Percentiles rank a stretch among this genome's conserved stretches.
These are phyloP conservation scores for Kluyveromyces starmeri DNA, from an alignment of 805 yeast genomes.

Conservation along the genomic window DNA sequence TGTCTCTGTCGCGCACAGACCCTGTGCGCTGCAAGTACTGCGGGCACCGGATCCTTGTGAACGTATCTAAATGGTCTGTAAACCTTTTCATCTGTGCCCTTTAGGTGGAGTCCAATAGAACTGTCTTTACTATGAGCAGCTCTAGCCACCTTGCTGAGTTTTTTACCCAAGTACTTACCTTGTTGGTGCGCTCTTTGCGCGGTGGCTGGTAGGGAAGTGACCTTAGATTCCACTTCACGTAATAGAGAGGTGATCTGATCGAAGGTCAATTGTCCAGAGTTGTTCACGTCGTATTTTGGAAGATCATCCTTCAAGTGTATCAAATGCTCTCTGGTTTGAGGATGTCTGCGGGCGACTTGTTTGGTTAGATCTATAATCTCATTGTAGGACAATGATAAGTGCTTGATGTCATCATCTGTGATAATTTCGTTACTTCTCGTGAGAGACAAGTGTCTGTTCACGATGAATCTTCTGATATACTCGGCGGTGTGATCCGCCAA, in stretches of 20 bases:
- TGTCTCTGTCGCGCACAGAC: too few relatives aligned
- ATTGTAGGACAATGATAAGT: constrained; percentile 36
- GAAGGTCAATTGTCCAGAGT: constrained; percentile 43
- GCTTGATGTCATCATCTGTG: constrained; percentile 44
- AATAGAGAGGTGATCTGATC: constrained; percentile 43
- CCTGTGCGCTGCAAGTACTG: too few relatives aligned
- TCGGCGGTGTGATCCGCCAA: constrained; percentile 47
- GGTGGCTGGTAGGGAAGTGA: constrained; percentile 63
- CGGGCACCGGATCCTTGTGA: too few relatives aligned
- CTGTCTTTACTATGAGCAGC: constrained; percentile 39
- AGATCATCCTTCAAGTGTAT: constrained; percentile 41
- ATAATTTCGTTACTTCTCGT: constrained; percentile 29
- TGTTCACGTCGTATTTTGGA: constrained; percentile 41
- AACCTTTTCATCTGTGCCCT: constrained; percentile 35
- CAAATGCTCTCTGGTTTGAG: constrained; percentile 50
- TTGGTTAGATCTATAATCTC: constrained; percentile 42
- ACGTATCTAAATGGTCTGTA: constrained; percentile 52
- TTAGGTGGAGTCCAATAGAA: constrained; percentile 31
- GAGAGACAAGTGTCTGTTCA: constrained; percentile 34
- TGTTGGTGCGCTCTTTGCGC: constrained; percentile 70
- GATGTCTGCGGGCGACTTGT: constrained; percentile 43
- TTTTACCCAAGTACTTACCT: constrained; percentile 56
- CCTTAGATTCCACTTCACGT: constrained; percentile 49
- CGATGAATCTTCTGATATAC: constrained; percentile 39
- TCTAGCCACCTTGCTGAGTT: constrained; percentile 44